Base-by-base conservation (phyloP, 169 alveolate species). In the Plasmodium knowlesi region DNA sequence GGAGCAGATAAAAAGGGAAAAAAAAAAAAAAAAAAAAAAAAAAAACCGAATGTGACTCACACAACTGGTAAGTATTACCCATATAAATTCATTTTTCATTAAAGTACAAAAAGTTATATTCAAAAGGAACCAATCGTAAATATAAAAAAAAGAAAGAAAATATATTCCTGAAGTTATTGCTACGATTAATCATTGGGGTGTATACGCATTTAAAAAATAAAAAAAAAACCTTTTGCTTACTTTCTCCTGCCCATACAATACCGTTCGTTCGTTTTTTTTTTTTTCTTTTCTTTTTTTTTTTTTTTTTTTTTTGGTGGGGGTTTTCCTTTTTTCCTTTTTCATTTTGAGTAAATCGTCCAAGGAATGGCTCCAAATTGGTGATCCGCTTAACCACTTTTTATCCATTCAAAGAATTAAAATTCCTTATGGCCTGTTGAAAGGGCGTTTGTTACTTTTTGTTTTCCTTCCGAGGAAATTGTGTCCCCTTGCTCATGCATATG, bases 1-100 rank as follows among this genome's bases (percentile, higher is more conserved):
- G 43, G 22, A 10, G 28, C 28, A 32, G 53, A 30, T 14, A 32
- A 30, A 74, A 74, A 1, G 43, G 43, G 32, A 74, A 6, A 19
- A 73, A 73, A 73, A 72, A 72, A 72, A 71, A 72, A 19, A 73
- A 73, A 73, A 72, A 72, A 72, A 71, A 72, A 72, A 73, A 73
- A 73, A 74, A 12, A 74, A 1, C 43, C 34, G 53, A 74, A 5
- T 34, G 34, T 25, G 34, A 67, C 32, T 19, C 32, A 61, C 76
- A 67, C 76, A 67, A 67, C 76, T 67, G 34, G 10, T 67, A 67
- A 46, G 2, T 16, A 67, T 22, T 25, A 67, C 76, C 76, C 37
- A 28, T 67, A 14, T 67, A 3, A 67, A 19, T 5, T 67, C 76
- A 25, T 22, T 22, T 50, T 50, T 50, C 61, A 9, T 14, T 16